Base-by-base conservation (phyloP, 1,284 basidiomycete genomes). In the Trametes hirsuta region DNA sequence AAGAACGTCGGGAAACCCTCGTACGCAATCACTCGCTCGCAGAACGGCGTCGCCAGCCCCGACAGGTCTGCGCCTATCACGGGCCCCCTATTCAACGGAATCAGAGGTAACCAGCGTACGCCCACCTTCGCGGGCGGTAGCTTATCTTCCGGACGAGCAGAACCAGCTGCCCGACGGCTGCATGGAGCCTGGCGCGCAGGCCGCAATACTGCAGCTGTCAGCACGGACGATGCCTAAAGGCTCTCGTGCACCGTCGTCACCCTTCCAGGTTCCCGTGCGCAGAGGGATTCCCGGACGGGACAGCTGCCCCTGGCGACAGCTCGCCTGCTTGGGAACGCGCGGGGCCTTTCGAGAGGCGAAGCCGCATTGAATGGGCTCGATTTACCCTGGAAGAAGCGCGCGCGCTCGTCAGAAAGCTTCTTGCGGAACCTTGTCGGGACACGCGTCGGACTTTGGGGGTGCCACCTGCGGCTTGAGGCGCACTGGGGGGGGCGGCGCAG, bases 391-490 rank as follows among this genome's bases (percentile, higher is more conserved):
- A 25, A 44, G 53, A 53, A 46, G 53, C 24, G 47, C n/a, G 15
- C 40, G n/a, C 24, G 12, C 47, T 40, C 53, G 52, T 55, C 55
- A 62, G 60, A 58, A 58, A 36, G 15, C 39, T 58, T 50, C 56
- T 39, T 21, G 52, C 53, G 53, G 60, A 58, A 62, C 47, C 12
- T 39, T 15, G 47, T 9, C 47, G 37, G 53, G 46, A 25, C 42
- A 24, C 53, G 52, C 37, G 58, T 53, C 56, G 60, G 55, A 41
- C 34, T 58, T 52, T 55, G 60, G 55, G 55, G 45, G 53, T 30
- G 30, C 36, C 25, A 3, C 55, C 34, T 41, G 21, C 41, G 2
- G 18, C 8, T 34, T 18, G 24, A 30, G 30, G 30, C 30, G 30
- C 30, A 2, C 30, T 4, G 30, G 30, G 30, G 8, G 1, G 8